phyloP scores from a whole-genome alignment of 2,329 filamentous ascomycete genomes.

The Teratosphaeria gauchensis region DNA sequence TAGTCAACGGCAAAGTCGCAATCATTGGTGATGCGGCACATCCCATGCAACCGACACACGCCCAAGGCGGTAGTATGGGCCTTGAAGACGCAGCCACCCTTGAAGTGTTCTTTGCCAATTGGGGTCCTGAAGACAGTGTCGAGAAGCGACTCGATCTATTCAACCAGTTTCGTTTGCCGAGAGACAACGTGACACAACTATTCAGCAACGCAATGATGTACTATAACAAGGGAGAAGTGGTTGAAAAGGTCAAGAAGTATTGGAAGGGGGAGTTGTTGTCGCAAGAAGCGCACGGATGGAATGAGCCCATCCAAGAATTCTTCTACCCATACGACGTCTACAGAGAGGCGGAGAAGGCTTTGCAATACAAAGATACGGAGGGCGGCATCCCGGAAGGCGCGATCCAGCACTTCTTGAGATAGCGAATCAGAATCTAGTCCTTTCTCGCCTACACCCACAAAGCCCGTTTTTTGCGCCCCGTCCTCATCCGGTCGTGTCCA shows the following conservation, averaged over 20 bases:
- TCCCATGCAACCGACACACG: background rate
- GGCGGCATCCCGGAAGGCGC: background rate
- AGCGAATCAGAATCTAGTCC: background rate
- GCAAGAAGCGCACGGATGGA: background rate
- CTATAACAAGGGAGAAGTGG: constrained; percentile 23
- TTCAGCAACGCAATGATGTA: constrained; percentile 18
- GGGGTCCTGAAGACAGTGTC: constrained; percentile 1
- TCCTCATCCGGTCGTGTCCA: background rate
- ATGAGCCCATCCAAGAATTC: background rate
- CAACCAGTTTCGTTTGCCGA: constrained; percentile 1
- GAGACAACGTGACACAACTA: constrained; percentile 1
- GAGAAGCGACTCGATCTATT: constrained; percentile 1
- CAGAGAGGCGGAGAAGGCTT: constrained; percentile 1
- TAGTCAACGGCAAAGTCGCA: constrained; percentile 15
- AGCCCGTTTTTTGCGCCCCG: background rate
- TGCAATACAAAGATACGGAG: background rate
- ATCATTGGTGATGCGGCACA: background rate
- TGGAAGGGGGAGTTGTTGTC: background rate
- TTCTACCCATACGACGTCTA: constrained; percentile 1
- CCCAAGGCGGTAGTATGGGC: background rate
- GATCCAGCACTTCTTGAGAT: constrained; percentile 1
- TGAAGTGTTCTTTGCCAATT: background rate
- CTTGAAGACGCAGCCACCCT: background rate
- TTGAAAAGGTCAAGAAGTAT: background rate
- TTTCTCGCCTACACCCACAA: background rate